Evolutionary conservation across 306 rosid species (phyloP), one percentile per base, ranked within the genome.

Genomic region (Cucurbita argyrosperma): DNA sequence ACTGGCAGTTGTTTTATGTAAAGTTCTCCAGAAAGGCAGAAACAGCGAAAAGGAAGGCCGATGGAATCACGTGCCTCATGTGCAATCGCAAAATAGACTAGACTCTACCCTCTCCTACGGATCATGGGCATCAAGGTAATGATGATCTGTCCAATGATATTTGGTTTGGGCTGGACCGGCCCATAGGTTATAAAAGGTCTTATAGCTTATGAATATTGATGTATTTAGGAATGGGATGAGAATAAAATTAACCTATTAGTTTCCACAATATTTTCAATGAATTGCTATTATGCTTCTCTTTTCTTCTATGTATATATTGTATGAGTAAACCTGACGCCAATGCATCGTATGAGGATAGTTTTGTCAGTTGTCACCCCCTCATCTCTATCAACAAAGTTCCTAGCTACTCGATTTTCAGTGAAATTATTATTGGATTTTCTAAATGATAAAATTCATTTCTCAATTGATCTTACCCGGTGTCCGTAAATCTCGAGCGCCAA

Each of bases 41-140:
- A 63, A 63, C 47, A 16, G 50, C 3, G 50, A 16, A 16, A 67
- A 13, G 56, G 8, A 63, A 63, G 70, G 70, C 15, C 50, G 70
- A 39, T 63, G 26, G 50, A 64, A 42, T 64, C 71, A 64, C 71
- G 5, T 64, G 71, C 52, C 52, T 64, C 71, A n/a, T 64, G 71
- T 64, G 70, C 19, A 60, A 60, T 60, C 66, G 6, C 49, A 14
- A 15, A 62, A 16, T 37, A 14, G 26, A 60, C 67, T 35, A 57
- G 35, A 30, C 35, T 30, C 63, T 30, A 5, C 18, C 12, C n/a
- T 13, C 42, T 13, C 21, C 18, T 39, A 63, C 42, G 30, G 51
- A 63, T 0, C 16, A 15, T 38, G 7, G 68, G 15, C 35, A 30
- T 30, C 35, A 30, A 30, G 35, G 35, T 30, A 4, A 30, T 30